Conservation (phyloP, 805 yeast genomes). For the Candida ulmi region DNA sequence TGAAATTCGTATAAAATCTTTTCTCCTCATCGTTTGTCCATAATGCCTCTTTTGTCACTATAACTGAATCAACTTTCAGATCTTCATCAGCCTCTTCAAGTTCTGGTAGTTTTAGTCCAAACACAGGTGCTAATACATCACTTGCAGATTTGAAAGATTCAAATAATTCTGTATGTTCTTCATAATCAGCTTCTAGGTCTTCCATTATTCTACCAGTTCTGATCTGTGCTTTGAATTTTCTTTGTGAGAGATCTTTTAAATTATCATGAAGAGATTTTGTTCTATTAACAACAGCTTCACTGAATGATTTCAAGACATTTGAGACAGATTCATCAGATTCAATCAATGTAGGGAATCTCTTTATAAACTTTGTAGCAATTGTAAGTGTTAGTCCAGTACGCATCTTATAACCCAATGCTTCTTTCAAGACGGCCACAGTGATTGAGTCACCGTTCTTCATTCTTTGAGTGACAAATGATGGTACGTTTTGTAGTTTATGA, state of each 20-base stretch:
- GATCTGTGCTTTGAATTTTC: constrained; percentile 50
- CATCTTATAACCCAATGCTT: constrained; percentile 36
- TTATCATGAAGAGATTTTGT: constrained; percentile 31
- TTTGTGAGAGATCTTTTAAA: constrained; percentile 30
- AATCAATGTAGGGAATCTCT: constrained; percentile 36
- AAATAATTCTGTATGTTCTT: constrained; percentile 28
- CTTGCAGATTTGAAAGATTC: constrained; percentile 40
- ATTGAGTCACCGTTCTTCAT: constrained; percentile 32
- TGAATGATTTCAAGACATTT: constrained; percentile 34
- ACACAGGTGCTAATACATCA: constrained; percentile 36
- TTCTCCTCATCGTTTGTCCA: constrained; percentile 70
- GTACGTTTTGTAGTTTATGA: constrained; percentile 38
- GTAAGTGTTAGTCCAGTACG: constrained; percentile 28
- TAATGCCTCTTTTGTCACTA: constrained; percentile 26
- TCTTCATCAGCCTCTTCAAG: constrained; percentile 19
- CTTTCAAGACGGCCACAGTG: constrained; percentile 38
- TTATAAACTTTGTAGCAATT: constrained; percentile 43
- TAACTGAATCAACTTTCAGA: constrained; percentile 19
- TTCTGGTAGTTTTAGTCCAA: constrained; percentile 35
- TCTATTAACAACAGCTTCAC: constrained; percentile 35
- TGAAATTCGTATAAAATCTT: constrained; percentile 56
- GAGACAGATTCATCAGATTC: constrained; percentile 22
- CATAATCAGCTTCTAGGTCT: constrained; percentile 31
- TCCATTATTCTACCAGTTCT: constrained; percentile 55
- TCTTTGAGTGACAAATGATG: constrained; percentile 35